Base-by-base conservation (phyloP, 306 rosid species). In the Betula pendula region DNA sequence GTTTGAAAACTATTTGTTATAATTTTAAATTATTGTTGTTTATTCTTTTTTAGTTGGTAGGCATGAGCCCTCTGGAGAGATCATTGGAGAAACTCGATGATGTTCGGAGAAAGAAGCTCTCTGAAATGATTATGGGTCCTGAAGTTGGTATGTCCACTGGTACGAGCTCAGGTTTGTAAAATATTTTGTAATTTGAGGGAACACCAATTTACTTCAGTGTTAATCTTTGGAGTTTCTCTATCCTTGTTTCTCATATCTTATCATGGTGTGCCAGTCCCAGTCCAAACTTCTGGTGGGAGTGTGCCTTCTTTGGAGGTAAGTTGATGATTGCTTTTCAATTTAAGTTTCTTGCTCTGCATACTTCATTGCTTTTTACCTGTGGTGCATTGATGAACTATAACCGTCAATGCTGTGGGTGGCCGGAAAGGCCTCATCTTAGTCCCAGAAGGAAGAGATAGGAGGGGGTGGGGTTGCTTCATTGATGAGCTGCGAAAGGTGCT, bases 81-180 rank as follows among this genome's bases (percentile, higher is more conserved):
- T 93, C 96, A 6, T 60, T 96, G 68, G 99, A 96, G 88, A 96
- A 96, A 84, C 98, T 96, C 75, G 99, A 96, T 86, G 99, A 96
- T 73, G 97, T 96, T 51, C 89, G 97, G 81, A 93, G 90, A 83
- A 92, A 92, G 85, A 96, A 91, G 82, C 94, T 96, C 69, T 91
- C 99, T 35, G 99, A 96, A 86, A 91, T 93, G 98, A 96, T 96
- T 78, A 19, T 89, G 13, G 97, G 99, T 75, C 83, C 96, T 78
- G 98, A 96, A 80, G 97, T 85, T 87, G 89, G 85, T 72, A 80
- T 85, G 74, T 81, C 91, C 73, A 63, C 82, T 60, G 80, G 79
- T 81, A 71, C 88, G 22, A 76, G 88, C 51, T 72, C 96, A 88
- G 98, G 99, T 96, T 77, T 83, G 85, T 81, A 59, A 19, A 74